phyloP scores from a whole-genome alignment of 2,329 filamentous ascomycete genomes.

The Aspergillus thermomutatus region DNA sequence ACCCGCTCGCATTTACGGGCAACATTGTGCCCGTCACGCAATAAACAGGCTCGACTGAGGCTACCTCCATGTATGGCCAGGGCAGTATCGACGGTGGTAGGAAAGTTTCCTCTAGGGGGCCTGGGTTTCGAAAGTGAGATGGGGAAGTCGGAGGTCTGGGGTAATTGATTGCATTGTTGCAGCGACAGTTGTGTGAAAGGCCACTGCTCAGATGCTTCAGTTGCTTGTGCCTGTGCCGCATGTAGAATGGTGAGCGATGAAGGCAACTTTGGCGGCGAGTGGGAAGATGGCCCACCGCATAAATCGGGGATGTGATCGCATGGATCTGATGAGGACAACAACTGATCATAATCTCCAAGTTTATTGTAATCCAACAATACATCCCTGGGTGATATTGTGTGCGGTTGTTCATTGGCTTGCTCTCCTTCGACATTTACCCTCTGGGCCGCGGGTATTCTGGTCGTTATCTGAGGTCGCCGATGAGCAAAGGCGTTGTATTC shows the following conservation, averaged over 20 bases:
- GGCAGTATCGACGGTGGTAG: too few relatives aligned
- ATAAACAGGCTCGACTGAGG: too few relatives aligned
- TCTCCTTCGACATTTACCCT: conserved; percentile 24
- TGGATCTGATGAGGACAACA: too few relatives aligned
- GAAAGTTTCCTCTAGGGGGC: too few relatives aligned
- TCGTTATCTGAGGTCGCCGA: too few relatives aligned
- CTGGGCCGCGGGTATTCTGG: conserved; percentile 31
- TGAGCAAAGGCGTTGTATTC: conserved; percentile 40
- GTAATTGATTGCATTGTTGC: conserved; percentile 28
- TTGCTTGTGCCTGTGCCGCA: conserved; percentile 31
- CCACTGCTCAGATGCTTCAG: conserved; percentile 52
- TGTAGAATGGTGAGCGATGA: too few relatives aligned
- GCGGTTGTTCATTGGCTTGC: conserved; percentile 49
- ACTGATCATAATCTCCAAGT: conserved; percentile 55
- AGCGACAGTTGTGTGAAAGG: conserved; percentile 33
- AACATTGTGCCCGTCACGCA: too few relatives aligned
- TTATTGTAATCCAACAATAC: conserved; percentile 83
- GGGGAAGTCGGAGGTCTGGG: conserved; percentile 56
- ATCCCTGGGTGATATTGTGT: conserved; percentile 94
- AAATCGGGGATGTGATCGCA: too few relatives aligned
- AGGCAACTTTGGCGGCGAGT: too few relatives aligned
- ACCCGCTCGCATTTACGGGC: conserved; percentile 90
- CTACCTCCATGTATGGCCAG: too few relatives aligned
- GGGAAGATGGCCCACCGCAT: too few relatives aligned
- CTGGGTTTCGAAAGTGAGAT: conserved; percentile 66